A percentile compares a stretch with the other conserved stretches of the same genome.
phyloP scores from a whole-genome alignment of 2,329 filamentous ascomycete species.

The Xylariaceae sp. region DNA sequence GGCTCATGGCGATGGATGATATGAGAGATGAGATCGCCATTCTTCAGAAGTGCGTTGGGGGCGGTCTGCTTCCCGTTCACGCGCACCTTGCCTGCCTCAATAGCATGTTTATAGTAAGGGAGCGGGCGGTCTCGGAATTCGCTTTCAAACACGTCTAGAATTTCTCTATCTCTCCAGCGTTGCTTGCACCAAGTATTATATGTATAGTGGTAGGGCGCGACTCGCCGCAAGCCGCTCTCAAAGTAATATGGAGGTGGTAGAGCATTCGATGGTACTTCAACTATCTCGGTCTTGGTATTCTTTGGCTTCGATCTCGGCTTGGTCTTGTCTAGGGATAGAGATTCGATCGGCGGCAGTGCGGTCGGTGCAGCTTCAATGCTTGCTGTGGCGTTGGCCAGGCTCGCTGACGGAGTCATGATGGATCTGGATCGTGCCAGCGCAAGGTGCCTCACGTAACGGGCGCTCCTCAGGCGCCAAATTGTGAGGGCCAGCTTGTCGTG shows the following conservation, averaged over 20 bases:
- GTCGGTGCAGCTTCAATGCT: constrained; percentile 2
- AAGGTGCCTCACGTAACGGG: constrained; percentile 2
- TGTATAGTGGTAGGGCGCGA: constrained; percentile 85
- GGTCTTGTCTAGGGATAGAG: constrained; percentile 11
- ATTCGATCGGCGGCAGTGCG: constrained; percentile 15
- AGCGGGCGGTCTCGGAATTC: constrained; percentile 87
- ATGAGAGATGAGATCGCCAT: constrained; percentile 89
- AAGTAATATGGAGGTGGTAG: constrained; percentile 73
- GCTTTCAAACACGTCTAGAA: constrained; percentile 84
- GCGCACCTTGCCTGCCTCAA: constrained; percentile 73
- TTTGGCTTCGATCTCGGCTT: constrained; percentile 2
- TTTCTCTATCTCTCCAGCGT: constrained; percentile 77
- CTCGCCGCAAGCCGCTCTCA: constrained; percentile 77
- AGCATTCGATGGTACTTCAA: constrained; percentile 33
- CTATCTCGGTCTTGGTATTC: constrained; percentile 9
- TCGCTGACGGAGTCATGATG: constrained; percentile 19
- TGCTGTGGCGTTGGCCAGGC: constrained; percentile 9
- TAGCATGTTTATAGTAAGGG: constrained; percentile 85
- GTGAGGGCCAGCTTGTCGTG: background rate
- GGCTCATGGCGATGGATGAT: constrained; percentile 95
- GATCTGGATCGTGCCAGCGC: constrained; percentile 8
- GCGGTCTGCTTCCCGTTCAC: constrained; percentile 74
- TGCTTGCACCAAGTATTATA: constrained; percentile 96
- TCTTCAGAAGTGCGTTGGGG: constrained; percentile 70
- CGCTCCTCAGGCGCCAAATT: constrained; percentile 4